phyloP scores from a whole-genome alignment of 2,329 filamentous ascomycete species.

The Fusarium redolens region DNA sequence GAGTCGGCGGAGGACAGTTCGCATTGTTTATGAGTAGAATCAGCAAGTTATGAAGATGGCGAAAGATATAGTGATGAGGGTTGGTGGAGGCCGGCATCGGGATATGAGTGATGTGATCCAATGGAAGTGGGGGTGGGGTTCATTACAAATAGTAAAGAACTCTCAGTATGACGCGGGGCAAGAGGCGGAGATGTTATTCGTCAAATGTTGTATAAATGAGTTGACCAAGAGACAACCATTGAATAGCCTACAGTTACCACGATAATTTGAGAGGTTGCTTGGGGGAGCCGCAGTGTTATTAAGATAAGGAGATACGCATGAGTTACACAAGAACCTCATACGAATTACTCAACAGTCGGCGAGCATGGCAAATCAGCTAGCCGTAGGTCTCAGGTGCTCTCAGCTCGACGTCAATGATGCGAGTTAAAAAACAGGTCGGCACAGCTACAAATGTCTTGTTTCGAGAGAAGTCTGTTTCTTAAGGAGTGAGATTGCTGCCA shows the following conservation, averaged over 20 bases:
- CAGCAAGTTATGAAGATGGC: not conserved
- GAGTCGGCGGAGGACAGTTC: slow-evolving; percentile 25
- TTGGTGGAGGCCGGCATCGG: slow-evolving; percentile 19
- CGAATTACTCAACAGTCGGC: not conserved
- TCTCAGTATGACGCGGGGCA: slow-evolving; percentile 28
- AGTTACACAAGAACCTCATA: not conserved
- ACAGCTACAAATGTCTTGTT: not conserved
- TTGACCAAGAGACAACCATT: not conserved
- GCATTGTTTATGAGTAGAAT: slow-evolving; percentile 24
- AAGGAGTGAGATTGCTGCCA: slow-evolving; percentile 10
- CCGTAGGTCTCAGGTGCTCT: not conserved
- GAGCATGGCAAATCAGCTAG: not conserved
- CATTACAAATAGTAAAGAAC: slow-evolving; percentile 19
- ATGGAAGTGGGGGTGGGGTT: slow-evolving; percentile 33
- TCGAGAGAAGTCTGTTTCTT: not conserved
- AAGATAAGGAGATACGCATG: not conserved
- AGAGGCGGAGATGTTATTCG: slow-evolving; percentile 15
- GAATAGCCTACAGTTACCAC: not conserved
- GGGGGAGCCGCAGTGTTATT: not conserved
- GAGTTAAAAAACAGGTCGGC: not conserved
- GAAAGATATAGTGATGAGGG: slow-evolving; percentile 8
- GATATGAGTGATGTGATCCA: slow-evolving; percentile 16
- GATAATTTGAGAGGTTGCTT: not conserved
- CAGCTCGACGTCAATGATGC: not conserved
- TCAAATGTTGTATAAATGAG: not conserved